Evolutionary conservation across 2,329 filamentous ascomycete genomes (phyloP).

Genomic region (Aurifilum marmelostoma): DNA sequence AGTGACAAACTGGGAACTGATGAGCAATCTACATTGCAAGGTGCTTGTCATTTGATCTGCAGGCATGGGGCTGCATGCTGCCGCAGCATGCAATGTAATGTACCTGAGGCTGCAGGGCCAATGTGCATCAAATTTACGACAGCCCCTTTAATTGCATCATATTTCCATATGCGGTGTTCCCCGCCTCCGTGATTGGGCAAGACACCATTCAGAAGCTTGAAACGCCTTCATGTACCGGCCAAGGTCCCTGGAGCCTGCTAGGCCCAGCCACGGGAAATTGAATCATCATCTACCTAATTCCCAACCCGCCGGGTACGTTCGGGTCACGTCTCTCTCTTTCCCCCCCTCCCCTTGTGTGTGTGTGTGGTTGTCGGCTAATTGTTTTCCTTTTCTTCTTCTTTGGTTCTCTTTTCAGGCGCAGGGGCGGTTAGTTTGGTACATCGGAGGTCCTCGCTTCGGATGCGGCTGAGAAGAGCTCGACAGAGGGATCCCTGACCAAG

Average conservation of each 20-base stretch:
- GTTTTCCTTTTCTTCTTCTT: not conserved
- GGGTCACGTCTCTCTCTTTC: not conserved
- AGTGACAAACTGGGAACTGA: not conserved
- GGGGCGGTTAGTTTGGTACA: not conserved
- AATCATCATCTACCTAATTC: not conserved
- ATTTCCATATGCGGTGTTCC: conserved; percentile 7
- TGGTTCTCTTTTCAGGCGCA: not conserved
- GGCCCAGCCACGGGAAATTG: conserved; percentile 4
- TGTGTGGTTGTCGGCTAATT: not conserved
- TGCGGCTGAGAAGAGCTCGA: not conserved
- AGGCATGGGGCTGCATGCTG: not conserved
- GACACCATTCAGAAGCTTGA: not conserved
- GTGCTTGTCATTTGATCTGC: conserved; percentile 4
- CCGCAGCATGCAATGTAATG: conserved; percentile 1
- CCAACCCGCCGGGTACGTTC: not conserved
- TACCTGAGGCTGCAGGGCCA: conserved; percentile 1
- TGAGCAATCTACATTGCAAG: not conserved
- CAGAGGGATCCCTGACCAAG: not conserved
- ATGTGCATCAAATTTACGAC: conserved; percentile 7
- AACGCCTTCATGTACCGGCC: not conserved
- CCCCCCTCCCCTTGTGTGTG: not conserved
- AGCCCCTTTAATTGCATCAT: conserved; percentile 10
- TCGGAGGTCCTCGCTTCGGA: not conserved
- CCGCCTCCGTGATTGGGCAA: conserved; percentile 3
- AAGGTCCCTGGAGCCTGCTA: not conserved